Evolutionary conservation across 805 yeast species (phyloP).

Genomic region (Lachancea sp.): DNA sequence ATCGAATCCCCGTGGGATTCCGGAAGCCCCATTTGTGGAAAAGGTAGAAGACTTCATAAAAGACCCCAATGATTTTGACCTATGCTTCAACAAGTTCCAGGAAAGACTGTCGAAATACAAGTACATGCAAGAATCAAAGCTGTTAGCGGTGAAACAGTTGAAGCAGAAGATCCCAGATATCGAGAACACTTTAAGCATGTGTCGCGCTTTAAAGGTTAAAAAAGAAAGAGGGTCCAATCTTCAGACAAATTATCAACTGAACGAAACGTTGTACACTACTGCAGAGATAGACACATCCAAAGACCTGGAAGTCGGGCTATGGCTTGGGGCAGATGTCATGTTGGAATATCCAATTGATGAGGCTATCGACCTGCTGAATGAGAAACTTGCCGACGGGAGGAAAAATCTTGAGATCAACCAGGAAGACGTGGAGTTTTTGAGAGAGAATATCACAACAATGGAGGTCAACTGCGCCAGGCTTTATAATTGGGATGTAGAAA

Average conservation of each 20-base stretch:
- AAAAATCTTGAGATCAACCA: slow-evolving; percentile 53
- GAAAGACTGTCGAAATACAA: slow-evolving; percentile 85
- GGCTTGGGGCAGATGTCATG: slow-evolving; percentile 99
- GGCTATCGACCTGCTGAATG: slow-evolving; percentile 63
- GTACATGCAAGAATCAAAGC: slow-evolving; percentile 58
- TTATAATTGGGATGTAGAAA: slow-evolving; percentile 82
- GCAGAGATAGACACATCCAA: slow-evolving; percentile 63
- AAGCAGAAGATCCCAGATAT: slow-evolving; percentile 82
- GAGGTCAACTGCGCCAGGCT: slow-evolving; percentile 94
- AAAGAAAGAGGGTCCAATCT: slow-evolving; percentile 39
- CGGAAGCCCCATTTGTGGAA: slow-evolving; percentile 91
- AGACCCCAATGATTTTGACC: slow-evolving; percentile 61
- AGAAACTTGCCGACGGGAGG: slow-evolving; percentile 58
- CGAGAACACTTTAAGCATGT: slow-evolving; percentile 72
- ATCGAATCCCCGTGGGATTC: slow-evolving; percentile 89
- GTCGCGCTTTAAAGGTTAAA: slow-evolving; percentile 49
- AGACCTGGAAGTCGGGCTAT: slow-evolving; percentile 56
- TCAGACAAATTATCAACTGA: slow-evolving; percentile 80
- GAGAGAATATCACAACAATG: slow-evolving; percentile 94
- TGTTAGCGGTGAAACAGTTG: slow-evolving; percentile 23
- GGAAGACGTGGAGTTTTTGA: slow-evolving; percentile 82
- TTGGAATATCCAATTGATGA: slow-evolving; percentile 87
- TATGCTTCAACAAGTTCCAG: slow-evolving; percentile 68
- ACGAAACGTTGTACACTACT: slow-evolving; percentile 84
- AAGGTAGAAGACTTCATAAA: slow-evolving; percentile 70